These are phyloP conservation scores for Penicillium maclennaniae DNA, from an alignment of 495 filamentous ascomycete species.

Conservation along the genomic window DNA sequence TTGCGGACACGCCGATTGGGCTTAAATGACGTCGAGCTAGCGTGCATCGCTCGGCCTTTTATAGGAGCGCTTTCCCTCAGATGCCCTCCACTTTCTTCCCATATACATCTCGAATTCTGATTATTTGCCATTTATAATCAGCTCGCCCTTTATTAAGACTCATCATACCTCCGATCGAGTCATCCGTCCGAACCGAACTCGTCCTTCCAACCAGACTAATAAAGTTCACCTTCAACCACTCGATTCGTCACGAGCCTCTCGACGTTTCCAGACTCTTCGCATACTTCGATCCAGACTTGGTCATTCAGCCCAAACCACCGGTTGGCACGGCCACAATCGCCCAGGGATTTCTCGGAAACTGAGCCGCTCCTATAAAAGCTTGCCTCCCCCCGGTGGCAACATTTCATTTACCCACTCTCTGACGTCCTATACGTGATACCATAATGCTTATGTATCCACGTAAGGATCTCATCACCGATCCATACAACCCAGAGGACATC, in stretches of 20 bases:
- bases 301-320: not conserved
- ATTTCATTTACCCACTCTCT: slow-evolving; percentile 19
- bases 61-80: not conserved
- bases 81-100: not conserved
- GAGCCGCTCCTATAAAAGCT: slow-evolving; percentile 30
- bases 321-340: slow-evolving; percentile 15
- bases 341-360: slow-evolving; percentile 29
- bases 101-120: not conserved
- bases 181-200: slow-evolving; percentile 21
- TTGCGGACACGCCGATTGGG: too few relatives aligned
- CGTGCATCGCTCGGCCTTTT: too few relatives aligned
- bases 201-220: slow-evolving; percentile 4
- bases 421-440: slow-evolving; percentile 34
- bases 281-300: slow-evolving; percentile 3
- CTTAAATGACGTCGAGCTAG: too few relatives aligned
- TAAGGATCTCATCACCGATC: slow-evolving; percentile 48
- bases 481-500: slow-evolving; percentile 36
- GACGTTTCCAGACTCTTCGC: slow-evolving; percentile 39
- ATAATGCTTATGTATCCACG: slow-evolving; percentile 50
- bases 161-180: slow-evolving; percentile 15
- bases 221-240: slow-evolving; percentile 19
- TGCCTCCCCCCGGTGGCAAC: slow-evolving; percentile 35
- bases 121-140: not conserved
- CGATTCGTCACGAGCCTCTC: slow-evolving; percentile 22
- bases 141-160: not conserved